Conservation (phyloP, 345 rosid species). For the Balakata baccata region DNA sequence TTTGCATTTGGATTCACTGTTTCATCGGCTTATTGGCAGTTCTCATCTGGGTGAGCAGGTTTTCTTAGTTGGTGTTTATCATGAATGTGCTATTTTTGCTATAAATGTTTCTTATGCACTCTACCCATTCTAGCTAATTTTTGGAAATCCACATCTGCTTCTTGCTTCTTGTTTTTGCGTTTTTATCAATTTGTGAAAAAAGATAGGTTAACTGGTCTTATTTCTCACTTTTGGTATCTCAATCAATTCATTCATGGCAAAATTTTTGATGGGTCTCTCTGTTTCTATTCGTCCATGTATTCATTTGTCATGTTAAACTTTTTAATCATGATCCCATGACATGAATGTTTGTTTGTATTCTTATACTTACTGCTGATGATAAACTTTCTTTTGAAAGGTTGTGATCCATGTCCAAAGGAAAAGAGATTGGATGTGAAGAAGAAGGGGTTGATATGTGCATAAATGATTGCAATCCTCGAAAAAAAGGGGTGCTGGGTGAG, state of each 20-base stretch:
- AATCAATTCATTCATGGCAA: too few species aligned
- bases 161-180: neutral
- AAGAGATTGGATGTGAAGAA: conserved; percentile 37
- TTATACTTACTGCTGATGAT: conserved; percentile 5
- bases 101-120: neutral
- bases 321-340: neutral
- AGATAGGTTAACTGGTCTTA: neutral
- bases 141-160: neutral
- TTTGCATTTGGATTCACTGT: neutral
- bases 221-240: neutral
- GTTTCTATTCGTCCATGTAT: neutral
- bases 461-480: neutral
- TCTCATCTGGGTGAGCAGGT: too few species aligned
- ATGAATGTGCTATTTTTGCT: neutral
- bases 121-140: neutral
- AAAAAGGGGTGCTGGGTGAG: conserved; percentile 28
- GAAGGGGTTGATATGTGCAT: conserved; percentile 19
- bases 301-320: neutral
- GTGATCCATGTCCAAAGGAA: conserved; percentile 36
- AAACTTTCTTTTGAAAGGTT: conserved; percentile 1
- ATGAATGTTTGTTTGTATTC: neutral
- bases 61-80: neutral
- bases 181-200: neutral
- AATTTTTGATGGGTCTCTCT: neutral
- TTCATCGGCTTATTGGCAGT: neutral